Conservation (phyloP, 2,329 filamentous ascomycete species). For the Diplodia corticola region DNA sequence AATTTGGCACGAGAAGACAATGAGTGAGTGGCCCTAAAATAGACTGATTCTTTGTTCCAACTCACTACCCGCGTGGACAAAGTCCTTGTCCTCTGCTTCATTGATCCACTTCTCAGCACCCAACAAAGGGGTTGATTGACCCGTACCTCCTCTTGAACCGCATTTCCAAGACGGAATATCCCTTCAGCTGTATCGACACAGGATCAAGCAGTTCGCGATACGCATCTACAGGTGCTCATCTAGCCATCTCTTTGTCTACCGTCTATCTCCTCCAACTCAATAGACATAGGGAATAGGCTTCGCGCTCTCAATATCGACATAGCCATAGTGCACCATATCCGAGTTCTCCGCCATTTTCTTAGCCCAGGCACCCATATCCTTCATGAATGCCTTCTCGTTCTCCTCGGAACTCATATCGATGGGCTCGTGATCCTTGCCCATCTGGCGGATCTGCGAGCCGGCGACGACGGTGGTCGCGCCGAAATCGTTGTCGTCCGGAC, state of each 20-base stretch:
- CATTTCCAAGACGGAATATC: no score
- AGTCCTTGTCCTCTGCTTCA: no score
- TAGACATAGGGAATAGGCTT: conserved; percentile 39
- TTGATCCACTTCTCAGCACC: no score
- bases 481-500: conserved; percentile 56
- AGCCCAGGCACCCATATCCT: conserved; percentile 50
- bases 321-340: conserved; percentile 45
- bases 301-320: conserved; percentile 46
- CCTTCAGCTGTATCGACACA: neutral
- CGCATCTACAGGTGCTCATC: neutral
- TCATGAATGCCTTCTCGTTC: conserved; percentile 51
- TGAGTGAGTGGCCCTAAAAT: no score
- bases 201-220: neutral
- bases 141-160: no score
- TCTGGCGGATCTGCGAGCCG: conserved; percentile 54
- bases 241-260: neutral
- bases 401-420: conserved; percentile 53
- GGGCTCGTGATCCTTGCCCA: conserved; percentile 55
- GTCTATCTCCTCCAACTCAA: neutral
- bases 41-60: no score
- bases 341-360: conserved; percentile 44
- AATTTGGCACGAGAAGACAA: no score
- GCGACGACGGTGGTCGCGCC: conserved; percentile 48
- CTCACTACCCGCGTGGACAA: no score
- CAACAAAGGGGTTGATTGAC: no score